Percentiles rank a stretch among this genome's conserved stretches.
These are phyloP conservation scores for Paramecium octaurelia DNA, from an alignment of 73 alveolate species.

Conservation along the genomic window DNA sequence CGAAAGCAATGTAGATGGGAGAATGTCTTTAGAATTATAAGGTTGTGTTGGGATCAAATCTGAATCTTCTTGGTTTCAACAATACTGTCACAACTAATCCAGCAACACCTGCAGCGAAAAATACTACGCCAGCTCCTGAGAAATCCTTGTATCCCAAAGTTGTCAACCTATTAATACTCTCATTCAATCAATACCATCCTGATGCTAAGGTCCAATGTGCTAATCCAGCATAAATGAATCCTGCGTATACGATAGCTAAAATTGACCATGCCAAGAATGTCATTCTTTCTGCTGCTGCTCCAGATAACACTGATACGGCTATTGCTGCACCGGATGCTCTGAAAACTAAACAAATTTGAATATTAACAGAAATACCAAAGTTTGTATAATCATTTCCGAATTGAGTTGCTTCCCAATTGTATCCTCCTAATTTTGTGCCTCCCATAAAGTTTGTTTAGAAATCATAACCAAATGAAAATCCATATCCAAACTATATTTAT, in stretches of 20 bases:
- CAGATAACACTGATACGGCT: not conserved
- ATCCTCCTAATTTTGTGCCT: constrained; percentile 34
- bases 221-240: constrained; percentile 29
- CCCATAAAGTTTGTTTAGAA: constrained; percentile 6
- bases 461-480: constrained; percentile 47
- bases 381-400: constrained; percentile 13
- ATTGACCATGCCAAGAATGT: constrained; percentile 43
- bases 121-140: constrained; percentile 44
- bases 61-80: constrained; percentile 24
- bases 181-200: not conserved
- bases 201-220: not conserved
- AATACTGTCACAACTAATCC: not conserved
- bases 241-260: not conserved
- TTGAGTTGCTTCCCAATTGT: not conserved
- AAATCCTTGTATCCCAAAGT: constrained; percentile 43
- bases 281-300: constrained; percentile 52
- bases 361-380: constrained; percentile 36
- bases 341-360: not conserved
- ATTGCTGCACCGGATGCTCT: constrained; percentile 41
- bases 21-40: not conserved
- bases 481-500: constrained; percentile 39
- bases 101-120: constrained; percentile 43
- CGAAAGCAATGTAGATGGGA: constrained; percentile 5
- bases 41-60: constrained; percentile 8
- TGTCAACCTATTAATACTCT: not conserved